Evolutionary conservation across 2,329 filamentous ascomycete genomes (phyloP), one percentile per base, ranked within the genome.

Genomic region (Boeremia exigua): DNA sequence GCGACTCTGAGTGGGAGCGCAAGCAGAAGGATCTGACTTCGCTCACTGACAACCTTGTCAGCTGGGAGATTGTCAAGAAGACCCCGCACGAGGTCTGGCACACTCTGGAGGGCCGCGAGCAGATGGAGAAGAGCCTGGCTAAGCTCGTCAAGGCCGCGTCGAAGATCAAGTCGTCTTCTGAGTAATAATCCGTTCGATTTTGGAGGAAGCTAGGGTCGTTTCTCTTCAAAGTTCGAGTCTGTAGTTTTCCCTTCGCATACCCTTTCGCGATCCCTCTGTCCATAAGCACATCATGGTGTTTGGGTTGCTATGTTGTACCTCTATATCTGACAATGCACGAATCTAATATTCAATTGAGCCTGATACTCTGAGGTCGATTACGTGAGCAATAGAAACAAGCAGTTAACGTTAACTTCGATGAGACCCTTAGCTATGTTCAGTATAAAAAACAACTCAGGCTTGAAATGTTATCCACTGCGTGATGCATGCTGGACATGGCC

Each of bases 51-150:
- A 92, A 92, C 43, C 78, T 98, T 47, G 75, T 90, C 54, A 81
- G 84, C 34, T 99, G 94, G 93, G 92, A 96, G 74, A 85, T 96
- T 48, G 91, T 97, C 10, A 86, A 90, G 54, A 85, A 88, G 59
- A 92, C 93, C 3, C 90, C 92, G 5, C 91, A 96, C 73, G 85
- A 93, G 72, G 88, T 98, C 0, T 99, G 95, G 95, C 79, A 79
- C 65, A 91, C 88, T 3, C 74, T 82, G 2, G 84, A 92, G 43
- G 94, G 94, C 0, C 82, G 91, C 50, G 77, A 86, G 47, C 77
- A 86, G 42, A 88, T 98, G 75, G 93, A 96, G 79, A 90, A 89
- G 80, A 85, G 91, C 65, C 77, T 98, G 67, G 83, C 79, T 60
- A 81, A 92, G 71, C 72, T 97, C 60, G 84, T 94, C 15, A 78